Base-by-base conservation (phyloP, 164 flowering plant species). In the Nelumbo lutea region DNA sequence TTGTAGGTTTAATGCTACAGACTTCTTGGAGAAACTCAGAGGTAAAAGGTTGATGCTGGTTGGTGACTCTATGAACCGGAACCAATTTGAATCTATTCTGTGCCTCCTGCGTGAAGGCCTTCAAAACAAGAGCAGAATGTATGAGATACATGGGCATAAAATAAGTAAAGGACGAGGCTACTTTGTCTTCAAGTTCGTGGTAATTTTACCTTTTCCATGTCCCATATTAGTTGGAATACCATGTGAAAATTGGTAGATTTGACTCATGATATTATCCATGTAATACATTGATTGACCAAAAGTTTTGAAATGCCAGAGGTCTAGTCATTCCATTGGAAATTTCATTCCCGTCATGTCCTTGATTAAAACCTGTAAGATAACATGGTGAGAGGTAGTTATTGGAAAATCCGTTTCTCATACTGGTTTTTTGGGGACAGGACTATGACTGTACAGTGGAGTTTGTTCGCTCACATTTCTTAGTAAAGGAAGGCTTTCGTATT, bases 21-120 rank as follows among this genome's bases (percentile, higher is more conserved):
- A 87, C 83, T 90, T 91, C 77, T 80, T 95, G 89, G 82, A 62
- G 80, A 88, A 87, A 72, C 72, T 95, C n/a, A 84, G 92, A 69
- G 96, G 96, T 73, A 95, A 90, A 79, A 84, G 84, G 81, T 76
- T 95, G 71, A 80, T 90, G 91, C 85, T 91, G 56, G 91, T 95
- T 68, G 98, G 98, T 64, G 98, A 95, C 70, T 95, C 98, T 46
- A 86, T 95, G 96, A 95, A 91, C 81, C 81, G 98, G 3, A 95
- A 91, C 75, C 97, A 91, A 84, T 95, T 87, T 76, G 98, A 91
- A 80, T 95, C 98, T 9, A 79, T 95, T 11, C 80, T 95, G 27
- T 95, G 98, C 78, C 81, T 95, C 67, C 85, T 95, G 0, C 87
- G 87, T 38, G 91, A 87, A 81, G 92, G 90, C 42, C 78, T 95